Base-by-base conservation (phyloP, 2,329 filamentous ascomycete genomes). In the Colletotrichum viniferum region DNA sequence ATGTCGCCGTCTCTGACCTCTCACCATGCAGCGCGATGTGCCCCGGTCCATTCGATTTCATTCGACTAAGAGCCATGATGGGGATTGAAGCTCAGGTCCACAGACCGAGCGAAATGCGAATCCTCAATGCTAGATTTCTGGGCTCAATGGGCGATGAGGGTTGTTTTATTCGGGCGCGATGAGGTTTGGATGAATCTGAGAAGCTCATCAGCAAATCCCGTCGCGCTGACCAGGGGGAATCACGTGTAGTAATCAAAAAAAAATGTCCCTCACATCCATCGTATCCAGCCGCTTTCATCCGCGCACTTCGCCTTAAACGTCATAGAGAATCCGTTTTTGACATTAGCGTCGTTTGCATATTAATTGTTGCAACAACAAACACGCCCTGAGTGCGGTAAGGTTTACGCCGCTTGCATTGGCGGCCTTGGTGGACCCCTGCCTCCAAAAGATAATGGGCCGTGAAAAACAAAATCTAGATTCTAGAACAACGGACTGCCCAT, bases 31-130 rank as follows among this genome's bases (percentile, higher is more conserved):
- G 74, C 18, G 77, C 73, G 38, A 83, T 63, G 32, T 82, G 81
- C 43, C 82, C 81, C 9, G 78, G 71, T 14, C 79, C 80, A 32
- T 75, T 77, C 3, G 82, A 82, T 34, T 78, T 80, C 55, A 78
- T 79, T 69, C 80, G 81, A 58, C 74, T 78, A 73, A 82, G 80
- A 5, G 79, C 79, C 81, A 82, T 82, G n/a, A 7, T 7, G 7
- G 18, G 4, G 21, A 21, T 34, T 32, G 12, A 2, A 30, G 24
- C 73, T 43, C 73, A 55, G 69, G 24, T 56, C 68, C 67, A 26
- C 14, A 14, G 30, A 24, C 55, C 38, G 32, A 56, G 34, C 61
- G 32, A 2, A n/a, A 21, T 63, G 38, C 12, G 21, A 63, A 0
- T 10, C 1, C 24, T 16, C 21, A 26, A 16, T 56, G 30, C 7